Evolutionary conservation across 352 stramenopile genomes (phyloP).

Genomic region (Lagenidium giganteum): DNA sequence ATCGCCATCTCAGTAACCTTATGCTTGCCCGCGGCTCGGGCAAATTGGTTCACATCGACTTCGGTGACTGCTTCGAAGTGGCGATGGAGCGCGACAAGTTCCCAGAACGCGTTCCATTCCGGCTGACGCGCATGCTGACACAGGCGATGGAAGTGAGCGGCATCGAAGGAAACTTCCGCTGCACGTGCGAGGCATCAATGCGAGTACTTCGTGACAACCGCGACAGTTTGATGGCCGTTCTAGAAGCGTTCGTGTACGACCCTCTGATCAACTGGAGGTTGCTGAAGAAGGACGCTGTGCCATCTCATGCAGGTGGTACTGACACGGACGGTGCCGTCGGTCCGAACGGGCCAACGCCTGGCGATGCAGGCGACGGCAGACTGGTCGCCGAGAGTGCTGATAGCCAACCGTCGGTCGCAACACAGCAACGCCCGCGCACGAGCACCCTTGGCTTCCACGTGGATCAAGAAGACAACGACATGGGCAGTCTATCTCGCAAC

Average conservation of each 20-base stretch:
- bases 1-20: constrained; percentile 99
- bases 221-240: constrained; percentile 98
- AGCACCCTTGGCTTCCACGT: constrained; percentile 66
- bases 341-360: no score
- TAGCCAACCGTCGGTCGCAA: constrained; percentile 39
- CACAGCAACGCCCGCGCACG: constrained; percentile 40
- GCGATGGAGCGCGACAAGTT: constrained; percentile 99
- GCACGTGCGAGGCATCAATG: constrained; percentile 98
- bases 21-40: constrained; percentile 99
- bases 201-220: constrained; percentile 97
- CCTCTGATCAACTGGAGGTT: constrained; percentile 99
- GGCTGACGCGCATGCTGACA: constrained; percentile 99
- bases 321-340: constrained; percentile 45
- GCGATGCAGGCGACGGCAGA: no score
- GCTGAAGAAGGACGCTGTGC: constrained; percentile 82
- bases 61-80: constrained; percentile 99
- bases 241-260: constrained; percentile 99
- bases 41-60: constrained; percentile 99
- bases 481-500: constrained; percentile 46
- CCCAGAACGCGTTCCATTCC: constrained; percentile 99
- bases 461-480: constrained; percentile 51
- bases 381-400: no score
- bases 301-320: constrained; percentile 67
- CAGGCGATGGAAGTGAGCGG: constrained; percentile 99
- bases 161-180: constrained; percentile 99